A percentile compares a stretch with the other conserved stretches of the same genome.
Conservation (phyloP, 2,329 filamentous ascomycete species). For the Rutstroemia sp. region DNA sequence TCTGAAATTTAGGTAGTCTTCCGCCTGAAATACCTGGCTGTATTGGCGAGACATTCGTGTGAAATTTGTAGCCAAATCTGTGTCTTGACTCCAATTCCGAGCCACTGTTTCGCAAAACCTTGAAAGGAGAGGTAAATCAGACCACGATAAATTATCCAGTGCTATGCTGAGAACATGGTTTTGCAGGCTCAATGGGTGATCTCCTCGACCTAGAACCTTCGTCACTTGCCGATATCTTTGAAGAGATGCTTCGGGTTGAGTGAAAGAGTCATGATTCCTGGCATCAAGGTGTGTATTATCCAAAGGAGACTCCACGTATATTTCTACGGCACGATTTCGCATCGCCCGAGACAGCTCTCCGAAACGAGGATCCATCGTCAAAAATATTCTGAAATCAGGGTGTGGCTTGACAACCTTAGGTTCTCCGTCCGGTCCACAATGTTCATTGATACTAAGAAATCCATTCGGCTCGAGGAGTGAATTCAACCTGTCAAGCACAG, state of each 20-base stretch:
- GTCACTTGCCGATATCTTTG: conserved; percentile 23
- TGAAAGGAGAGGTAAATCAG: conserved; percentile 24
- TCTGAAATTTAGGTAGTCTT: conserved; percentile 20
- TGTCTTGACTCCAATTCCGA: not conserved
- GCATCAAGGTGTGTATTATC: not conserved
- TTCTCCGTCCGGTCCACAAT: conserved; percentile 74
- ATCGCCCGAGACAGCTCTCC: conserved; percentile 94
- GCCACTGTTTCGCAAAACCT: conserved; percentile 20
- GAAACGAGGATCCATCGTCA: conserved; percentile 87
- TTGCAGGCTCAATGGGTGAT: conserved; percentile 1
- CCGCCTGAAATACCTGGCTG: conserved; percentile 20
- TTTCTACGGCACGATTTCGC: conserved; percentile 89
- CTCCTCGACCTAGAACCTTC: conserved; percentile 12
- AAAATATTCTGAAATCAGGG: conserved; percentile 80
- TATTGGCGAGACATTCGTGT: conserved; percentile 9
- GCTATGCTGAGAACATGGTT: conserved; percentile 19
- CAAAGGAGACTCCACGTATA: conserved; percentile 55
- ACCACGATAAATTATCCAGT: conserved; percentile 28
- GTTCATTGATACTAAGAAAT: conserved; percentile 84
- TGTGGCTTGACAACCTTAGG: conserved; percentile 76
- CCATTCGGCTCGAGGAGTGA: conserved; percentile 89
- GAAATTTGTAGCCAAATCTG: not conserved
- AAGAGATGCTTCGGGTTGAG: conserved; percentile 22
- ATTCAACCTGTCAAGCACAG: conserved; percentile 89
- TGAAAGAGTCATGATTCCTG: not conserved